Percentiles rank a stretch among this genome's conserved stretches.
Conservation (phyloP, 495 filamentous ascomycete genomes). For the Xylaria castorea region DNA sequence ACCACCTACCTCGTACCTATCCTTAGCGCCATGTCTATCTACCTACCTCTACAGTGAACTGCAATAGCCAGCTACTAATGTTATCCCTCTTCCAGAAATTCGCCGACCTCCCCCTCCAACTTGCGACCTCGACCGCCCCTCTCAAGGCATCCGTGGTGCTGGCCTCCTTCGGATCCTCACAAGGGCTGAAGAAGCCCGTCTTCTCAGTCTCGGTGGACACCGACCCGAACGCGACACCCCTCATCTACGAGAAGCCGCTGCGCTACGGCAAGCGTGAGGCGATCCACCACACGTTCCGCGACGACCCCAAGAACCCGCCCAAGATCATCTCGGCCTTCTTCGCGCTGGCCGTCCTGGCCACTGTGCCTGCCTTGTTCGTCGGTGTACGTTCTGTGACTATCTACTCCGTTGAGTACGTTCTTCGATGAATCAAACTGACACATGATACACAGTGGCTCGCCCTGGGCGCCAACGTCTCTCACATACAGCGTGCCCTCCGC, state of each 20-base stretch:
- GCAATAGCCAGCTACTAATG: neutral
- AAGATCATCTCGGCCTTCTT: conserved; percentile 83
- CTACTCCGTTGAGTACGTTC: neutral
- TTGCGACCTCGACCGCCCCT: conserved; percentile 69
- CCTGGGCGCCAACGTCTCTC: conserved; percentile 84
- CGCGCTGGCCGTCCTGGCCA: conserved; percentile 68
- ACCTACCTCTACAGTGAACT: neutral
- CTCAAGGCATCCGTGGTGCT: conserved; percentile 81
- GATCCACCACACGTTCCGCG: conserved; percentile 91
- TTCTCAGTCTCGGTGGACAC: conserved; percentile 62
- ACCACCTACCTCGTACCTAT: neutral
- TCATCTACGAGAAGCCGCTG: conserved; percentile 67
- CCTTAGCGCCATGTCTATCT: neutral
- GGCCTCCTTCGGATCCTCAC: conserved; percentile 81
- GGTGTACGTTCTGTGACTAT: conserved; percentile 59
- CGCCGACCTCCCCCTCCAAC: conserved; percentile 87
- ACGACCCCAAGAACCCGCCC: conserved; percentile 80
- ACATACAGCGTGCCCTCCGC: conserved; percentile 74
- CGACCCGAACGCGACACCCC: conserved; percentile 67
- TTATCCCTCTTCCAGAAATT: conserved; percentile 65
- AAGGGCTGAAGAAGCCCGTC: conserved; percentile 71
- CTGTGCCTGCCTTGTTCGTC: conserved; percentile 73
- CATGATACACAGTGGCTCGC: conserved; percentile 66
- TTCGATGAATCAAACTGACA: conserved; percentile 26
- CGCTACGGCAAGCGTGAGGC: conserved; percentile 82